Percentiles rank a stretch among this genome's conserved stretches.
phyloP scores from a whole-genome alignment of 768 basidiomycete species.

The Punctularia strigosozonata region DNA sequence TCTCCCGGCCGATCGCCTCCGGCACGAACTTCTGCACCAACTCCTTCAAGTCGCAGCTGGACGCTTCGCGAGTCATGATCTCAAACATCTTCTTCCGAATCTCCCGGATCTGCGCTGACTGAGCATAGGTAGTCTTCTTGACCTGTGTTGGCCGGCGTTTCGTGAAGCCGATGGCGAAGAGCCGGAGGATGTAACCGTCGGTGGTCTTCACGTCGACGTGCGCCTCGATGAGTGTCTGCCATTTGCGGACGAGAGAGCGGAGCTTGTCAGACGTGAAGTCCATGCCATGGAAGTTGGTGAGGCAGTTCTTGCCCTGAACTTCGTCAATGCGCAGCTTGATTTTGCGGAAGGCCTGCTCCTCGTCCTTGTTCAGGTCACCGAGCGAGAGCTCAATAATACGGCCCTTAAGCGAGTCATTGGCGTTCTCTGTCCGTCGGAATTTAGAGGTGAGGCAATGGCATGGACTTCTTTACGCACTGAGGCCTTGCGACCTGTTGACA shows the following conservation, averaged over 20 bases:
- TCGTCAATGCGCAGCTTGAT: conserved; percentile 97
- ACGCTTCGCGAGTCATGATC: conserved; percentile 93
- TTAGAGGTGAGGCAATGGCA: conserved; percentile 1
- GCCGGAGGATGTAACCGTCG: conserved; percentile 97
- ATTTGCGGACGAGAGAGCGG: conserved; percentile 98
- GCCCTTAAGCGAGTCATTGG: conserved; percentile 95
- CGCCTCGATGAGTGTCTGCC: conserved; percentile 98
- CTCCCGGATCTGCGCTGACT: conserved; percentile 89
- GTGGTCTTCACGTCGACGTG: conserved; percentile 98
- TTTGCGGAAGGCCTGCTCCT: conserved; percentile 99
- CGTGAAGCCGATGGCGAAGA: conserved; percentile 98
- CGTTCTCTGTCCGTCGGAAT: conserved; percentile 60
- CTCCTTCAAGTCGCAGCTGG: conserved; percentile 95
- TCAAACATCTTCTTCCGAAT: conserved; percentile 99
- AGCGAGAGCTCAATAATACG: conserved; percentile 94
- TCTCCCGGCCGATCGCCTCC: conserved; percentile 97
- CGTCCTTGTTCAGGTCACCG: conserved; percentile 97
- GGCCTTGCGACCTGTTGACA: conserved; percentile 93
- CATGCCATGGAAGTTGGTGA: conserved; percentile 99
- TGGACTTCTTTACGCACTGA: conserved; percentile 55
- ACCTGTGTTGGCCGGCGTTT: conserved; percentile 95
- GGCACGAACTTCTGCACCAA: conserved; percentile 98
- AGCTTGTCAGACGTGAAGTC: conserved; percentile 99
- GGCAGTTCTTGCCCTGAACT: conserved; percentile 96
- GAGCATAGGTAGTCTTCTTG: conserved; percentile 97